A percentile compares a stretch with the other conserved stretches of the same genome.
phyloP scores from a whole-genome alignment of 805 yeast species.

The Candida glaebosa region DNA sequence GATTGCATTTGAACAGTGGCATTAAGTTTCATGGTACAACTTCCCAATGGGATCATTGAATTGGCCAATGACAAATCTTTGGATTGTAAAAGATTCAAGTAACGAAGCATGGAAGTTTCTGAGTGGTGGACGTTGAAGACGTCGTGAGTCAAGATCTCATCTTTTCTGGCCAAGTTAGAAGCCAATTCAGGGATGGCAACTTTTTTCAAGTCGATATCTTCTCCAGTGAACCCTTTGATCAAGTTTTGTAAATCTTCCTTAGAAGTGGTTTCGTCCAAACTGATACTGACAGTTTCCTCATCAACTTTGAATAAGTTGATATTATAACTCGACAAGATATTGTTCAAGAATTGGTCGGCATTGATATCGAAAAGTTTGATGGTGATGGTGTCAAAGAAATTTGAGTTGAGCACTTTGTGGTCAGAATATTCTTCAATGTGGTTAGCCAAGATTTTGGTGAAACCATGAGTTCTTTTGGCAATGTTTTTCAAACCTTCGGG shows the following conservation, averaged over 20 bases:
- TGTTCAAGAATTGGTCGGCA: slow-evolving; percentile 53
- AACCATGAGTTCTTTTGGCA: slow-evolving; percentile 71
- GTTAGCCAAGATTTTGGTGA: slow-evolving; percentile 68
- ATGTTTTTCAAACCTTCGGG: slow-evolving; percentile 79
- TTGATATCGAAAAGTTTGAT: slow-evolving; percentile 48
- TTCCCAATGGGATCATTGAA: slow-evolving; percentile 96
- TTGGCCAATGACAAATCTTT: slow-evolving; percentile 92
- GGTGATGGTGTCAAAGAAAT: slow-evolving; percentile 87
- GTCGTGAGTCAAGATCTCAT: slow-evolving; percentile 59
- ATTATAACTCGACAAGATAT: slow-evolving; percentile 58
- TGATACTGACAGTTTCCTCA: slow-evolving; percentile 59
- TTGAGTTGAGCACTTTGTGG: slow-evolving; percentile 52
- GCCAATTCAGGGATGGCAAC: slow-evolving; percentile 38
- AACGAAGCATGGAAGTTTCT: slow-evolving; percentile 92
- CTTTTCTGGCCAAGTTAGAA: slow-evolving; percentile 49
- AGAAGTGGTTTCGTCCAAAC: slow-evolving; percentile 87
- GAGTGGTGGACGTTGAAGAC: slow-evolving; percentile 88
- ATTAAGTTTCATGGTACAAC: slow-evolving; percentile 97
- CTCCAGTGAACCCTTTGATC: slow-evolving; percentile 56
- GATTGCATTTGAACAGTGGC: slow-evolving; percentile 95
- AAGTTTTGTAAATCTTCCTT: slow-evolving; percentile 57
- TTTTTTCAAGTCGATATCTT: slow-evolving; percentile 9
- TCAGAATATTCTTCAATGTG: slow-evolving; percentile 34
- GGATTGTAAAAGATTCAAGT: slow-evolving; percentile 74
- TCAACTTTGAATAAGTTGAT: slow-evolving; percentile 75